These are phyloP conservation scores for Capniomyces stellatus DNA, from an alignment of 371 early-diverging fungal genomes.

Conservation along the genomic window DNA sequence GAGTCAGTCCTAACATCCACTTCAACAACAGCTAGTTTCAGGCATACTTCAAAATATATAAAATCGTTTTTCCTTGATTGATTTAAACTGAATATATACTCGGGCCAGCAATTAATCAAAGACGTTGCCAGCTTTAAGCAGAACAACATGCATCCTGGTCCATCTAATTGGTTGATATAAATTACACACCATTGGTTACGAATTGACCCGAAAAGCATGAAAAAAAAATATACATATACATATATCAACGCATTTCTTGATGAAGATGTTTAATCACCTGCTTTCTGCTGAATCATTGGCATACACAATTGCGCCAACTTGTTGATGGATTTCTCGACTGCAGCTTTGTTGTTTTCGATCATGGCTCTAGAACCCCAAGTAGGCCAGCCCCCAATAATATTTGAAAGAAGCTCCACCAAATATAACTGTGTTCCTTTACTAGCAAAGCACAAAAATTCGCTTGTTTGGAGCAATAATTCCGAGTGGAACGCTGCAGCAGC, in stretches of 20 bases:
- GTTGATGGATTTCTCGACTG: background rate
- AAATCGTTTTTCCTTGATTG: background rate
- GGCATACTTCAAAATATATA: background rate
- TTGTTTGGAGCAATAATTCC: background rate
- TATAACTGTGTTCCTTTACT: background rate
- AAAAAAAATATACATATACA: background rate
- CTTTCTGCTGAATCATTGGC: background rate
- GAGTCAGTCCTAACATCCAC: no score
- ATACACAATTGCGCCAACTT: background rate
- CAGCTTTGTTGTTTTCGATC: background rate
- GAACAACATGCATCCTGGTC: background rate
- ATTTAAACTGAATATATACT: background rate
- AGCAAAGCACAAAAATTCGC: background rate
- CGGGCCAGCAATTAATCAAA: background rate
- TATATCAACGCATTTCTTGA: background rate
- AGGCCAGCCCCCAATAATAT: background rate
- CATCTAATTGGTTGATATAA: background rate
- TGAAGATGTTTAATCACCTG: background rate
- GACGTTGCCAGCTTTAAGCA: background rate
- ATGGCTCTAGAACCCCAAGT: background rate
- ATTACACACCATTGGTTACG: background rate
- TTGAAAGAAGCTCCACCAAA: background rate
- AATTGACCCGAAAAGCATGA: background rate
- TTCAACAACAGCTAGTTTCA: background rate
- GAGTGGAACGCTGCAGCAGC: background rate